phyloP scores from a whole-genome alignment of 345 rosid species.

The Citrus hindsii region DNA sequence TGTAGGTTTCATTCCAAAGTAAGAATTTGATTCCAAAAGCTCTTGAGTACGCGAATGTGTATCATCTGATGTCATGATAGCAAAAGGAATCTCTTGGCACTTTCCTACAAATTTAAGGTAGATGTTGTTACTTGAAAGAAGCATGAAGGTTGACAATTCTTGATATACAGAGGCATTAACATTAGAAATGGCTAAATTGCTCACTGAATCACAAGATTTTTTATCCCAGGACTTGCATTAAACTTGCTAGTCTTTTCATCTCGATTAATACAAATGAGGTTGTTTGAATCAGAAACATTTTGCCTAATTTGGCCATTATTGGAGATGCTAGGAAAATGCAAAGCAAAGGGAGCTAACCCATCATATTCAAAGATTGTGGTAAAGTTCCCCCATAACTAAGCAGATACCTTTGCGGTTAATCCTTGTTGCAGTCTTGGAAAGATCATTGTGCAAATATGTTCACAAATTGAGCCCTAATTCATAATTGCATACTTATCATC shows the following conservation, averaged over 20 bases:
- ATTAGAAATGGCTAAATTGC: not conserved
- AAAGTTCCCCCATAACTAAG: not conserved
- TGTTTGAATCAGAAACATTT: not conserved
- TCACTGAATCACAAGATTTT: not conserved
- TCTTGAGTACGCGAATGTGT: constrained; percentile 70
- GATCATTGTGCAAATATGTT: not conserved
- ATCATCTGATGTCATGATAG: constrained; percentile 96
- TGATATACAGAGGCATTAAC: not conserved
- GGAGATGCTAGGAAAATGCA: constrained; percentile 1
- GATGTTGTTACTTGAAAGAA: not conserved
- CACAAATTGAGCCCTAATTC: not conserved
- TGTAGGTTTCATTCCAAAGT: constrained; percentile 84
- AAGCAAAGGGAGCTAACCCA: not conserved
- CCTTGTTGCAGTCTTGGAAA: not conserved
- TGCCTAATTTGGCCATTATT: not conserved
- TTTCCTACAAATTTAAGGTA: constrained; percentile 37
- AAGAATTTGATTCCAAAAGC: constrained; percentile 69
- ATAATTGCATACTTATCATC: not conserved
- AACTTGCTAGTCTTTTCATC: not conserved
- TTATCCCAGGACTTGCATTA: not conserved
- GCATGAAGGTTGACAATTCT: not conserved
- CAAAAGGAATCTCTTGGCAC: constrained; percentile 69
- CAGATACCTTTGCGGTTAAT: not conserved
- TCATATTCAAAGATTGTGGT: not conserved
- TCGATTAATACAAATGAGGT: not conserved